Conservation (phyloP, 2,329 filamentous ascomycete genomes). For the Arthroderma sp. region DNA sequence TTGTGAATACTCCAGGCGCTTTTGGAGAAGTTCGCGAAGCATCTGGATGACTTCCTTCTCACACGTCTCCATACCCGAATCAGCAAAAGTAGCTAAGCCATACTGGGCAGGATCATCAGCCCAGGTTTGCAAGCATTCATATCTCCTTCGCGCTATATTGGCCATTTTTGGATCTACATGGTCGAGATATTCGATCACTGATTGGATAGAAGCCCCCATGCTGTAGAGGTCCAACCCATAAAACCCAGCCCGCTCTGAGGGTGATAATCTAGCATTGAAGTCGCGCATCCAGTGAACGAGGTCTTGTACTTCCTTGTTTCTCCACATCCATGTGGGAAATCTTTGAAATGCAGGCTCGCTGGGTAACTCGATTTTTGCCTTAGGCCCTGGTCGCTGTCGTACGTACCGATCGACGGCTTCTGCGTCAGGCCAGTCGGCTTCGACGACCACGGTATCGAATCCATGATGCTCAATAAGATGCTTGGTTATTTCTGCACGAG, state of each 20-base stretch:
- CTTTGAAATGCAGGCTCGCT: constrained; percentile 33
- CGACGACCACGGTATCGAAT: constrained; percentile 39
- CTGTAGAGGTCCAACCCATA: constrained; percentile 42
- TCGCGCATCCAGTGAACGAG: constrained; percentile 40
- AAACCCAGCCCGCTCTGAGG: constrained; percentile 26
- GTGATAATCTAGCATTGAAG: constrained; percentile 25
- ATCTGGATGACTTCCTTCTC: constrained; percentile 35
- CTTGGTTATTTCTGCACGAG: constrained; percentile 39
- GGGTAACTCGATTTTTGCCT: constrained; percentile 18
- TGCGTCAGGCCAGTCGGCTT: constrained; percentile 44
- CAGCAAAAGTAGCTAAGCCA: constrained; percentile 28
- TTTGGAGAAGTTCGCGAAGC: constrained; percentile 31
- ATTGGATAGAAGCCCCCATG: constrained; percentile 34
- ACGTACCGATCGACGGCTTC: constrained; percentile 40
- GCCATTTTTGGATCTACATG: constrained; percentile 31
- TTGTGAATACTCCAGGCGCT: constrained; percentile 30
- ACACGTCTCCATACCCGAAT: constrained; percentile 30
- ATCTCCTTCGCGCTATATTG: constrained; percentile 32
- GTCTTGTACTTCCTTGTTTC: constrained; percentile 38
- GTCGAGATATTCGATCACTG: constrained; percentile 38
- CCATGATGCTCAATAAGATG: constrained; percentile 37
- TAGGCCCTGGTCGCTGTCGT: constrained; percentile 29
- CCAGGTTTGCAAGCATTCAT: constrained; percentile 37
- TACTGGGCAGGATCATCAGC: constrained; percentile 38
- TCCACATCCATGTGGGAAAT: constrained; percentile 46